These are phyloP conservation scores for Hymenoscyphus infarciens DNA, from an alignment of 2,329 filamentous ascomycete species.

Conservation along the genomic window DNA sequence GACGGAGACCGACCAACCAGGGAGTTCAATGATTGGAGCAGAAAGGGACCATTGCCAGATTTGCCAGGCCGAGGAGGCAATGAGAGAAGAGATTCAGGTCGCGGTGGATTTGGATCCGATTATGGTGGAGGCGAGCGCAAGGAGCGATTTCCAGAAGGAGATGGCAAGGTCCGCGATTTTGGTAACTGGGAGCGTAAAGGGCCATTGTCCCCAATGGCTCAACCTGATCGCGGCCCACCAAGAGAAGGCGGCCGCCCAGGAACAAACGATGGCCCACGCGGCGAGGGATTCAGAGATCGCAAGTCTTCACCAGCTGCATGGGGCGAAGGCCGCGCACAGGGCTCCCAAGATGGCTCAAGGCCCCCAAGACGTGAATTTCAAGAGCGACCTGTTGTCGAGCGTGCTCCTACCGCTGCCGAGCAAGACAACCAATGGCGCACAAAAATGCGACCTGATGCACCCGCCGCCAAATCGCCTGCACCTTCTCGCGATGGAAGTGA, in stretches of 20 bases:
- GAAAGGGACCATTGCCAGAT: conserved; percentile 84
- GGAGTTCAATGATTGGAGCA: conserved; percentile 86
- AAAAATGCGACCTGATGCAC: conserved; percentile 79
- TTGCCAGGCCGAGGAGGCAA: conserved; percentile 55
- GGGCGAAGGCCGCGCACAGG: conserved; percentile 61
- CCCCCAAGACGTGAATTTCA: conserved; percentile 75
- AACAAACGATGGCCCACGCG: conserved; percentile 57
- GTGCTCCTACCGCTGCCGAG: conserved; percentile 81
- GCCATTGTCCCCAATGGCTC: conserved; percentile 71
- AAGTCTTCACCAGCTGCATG: conserved; percentile 68
- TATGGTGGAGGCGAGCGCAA: conserved; percentile 65
- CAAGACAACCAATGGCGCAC: conserved; percentile 90
- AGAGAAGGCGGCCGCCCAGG: conserved; percentile 56
- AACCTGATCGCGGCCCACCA: conserved; percentile 49
- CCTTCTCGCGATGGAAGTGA: conserved; percentile 70
- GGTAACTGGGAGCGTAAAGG: conserved; percentile 94
- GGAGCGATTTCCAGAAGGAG: conserved; percentile 63
- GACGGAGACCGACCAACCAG: conserved; percentile 53
- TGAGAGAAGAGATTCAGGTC: conserved; percentile 47
- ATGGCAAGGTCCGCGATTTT: conserved; percentile 76
- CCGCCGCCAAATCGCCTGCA: conserved; percentile 54
- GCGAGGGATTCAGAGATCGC: conserved; percentile 57
- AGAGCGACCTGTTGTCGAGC: conserved; percentile 63
- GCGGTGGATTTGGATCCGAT: conserved; percentile 47
- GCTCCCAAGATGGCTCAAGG: conserved; percentile 70